These are phyloP conservation scores for Mucor irregularis DNA, from an alignment of 371 early-diverging fungal species.

Conservation along the genomic window DNA sequence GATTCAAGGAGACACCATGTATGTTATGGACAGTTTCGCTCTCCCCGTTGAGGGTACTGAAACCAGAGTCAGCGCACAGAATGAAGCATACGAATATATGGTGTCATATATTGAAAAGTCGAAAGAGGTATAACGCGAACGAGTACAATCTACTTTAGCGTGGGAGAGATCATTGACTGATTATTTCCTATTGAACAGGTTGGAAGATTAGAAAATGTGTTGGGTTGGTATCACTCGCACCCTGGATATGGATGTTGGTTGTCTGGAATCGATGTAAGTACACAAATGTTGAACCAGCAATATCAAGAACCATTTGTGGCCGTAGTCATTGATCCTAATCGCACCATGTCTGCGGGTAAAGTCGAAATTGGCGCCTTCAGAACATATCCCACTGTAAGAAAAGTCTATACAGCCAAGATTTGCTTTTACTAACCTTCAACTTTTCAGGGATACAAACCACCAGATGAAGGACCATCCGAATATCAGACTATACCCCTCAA, in stretches of 20 bases:
- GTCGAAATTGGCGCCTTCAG: constrained; percentile 98
- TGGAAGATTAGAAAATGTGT: constrained; percentile 90
- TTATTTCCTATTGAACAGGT: too few species aligned
- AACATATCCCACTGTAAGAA: constrained; percentile 83
- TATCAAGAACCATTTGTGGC: constrained; percentile 96
- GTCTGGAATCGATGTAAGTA: constrained; percentile 96
- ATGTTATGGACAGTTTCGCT: constrained; percentile 96
- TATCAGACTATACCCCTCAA: constrained; percentile 85
- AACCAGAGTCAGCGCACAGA: constrained; percentile 96
- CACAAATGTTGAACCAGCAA: constrained; percentile 94
- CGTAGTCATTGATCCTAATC: constrained; percentile 96
- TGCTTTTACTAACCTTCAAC: neutral
- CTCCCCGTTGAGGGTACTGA: constrained; percentile 98
- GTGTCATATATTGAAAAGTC: constrained; percentile 85
- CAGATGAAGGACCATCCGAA: constrained; percentile 73
- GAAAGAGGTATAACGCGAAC: constrained; percentile 61
- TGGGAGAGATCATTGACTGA: too few species aligned
- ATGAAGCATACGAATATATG: constrained; percentile 97
- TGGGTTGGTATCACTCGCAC: constrained; percentile 99
- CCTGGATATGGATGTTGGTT: constrained; percentile 99
- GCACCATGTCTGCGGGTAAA: constrained; percentile 94
- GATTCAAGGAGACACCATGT: constrained; percentile 83
- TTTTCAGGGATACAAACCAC: constrained; percentile 71
- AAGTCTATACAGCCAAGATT: neutral
- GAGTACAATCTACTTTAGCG: too few species aligned